phyloP scores from a whole-genome alignment of 768 basidiomycete genomes.

The Gymnopilus dilepis region DNA sequence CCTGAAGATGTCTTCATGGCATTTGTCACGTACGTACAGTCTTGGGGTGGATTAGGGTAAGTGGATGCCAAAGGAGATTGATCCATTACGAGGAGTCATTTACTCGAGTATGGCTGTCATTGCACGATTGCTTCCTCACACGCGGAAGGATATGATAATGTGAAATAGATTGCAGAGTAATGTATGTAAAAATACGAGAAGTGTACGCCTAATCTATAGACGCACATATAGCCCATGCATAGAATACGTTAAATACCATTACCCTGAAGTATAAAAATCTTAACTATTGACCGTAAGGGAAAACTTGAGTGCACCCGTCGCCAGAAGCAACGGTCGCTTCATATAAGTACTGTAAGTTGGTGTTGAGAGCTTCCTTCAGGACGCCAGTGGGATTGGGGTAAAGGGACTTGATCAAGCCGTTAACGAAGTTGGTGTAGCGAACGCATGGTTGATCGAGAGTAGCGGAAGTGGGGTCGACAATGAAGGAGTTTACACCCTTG shows the following conservation, averaged over 20 bases:
- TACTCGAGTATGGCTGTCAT: too few relatives aligned
- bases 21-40: background rate
- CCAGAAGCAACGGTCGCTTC: background rate
- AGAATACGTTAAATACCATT: too few relatives aligned
- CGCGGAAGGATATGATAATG: too few relatives aligned
- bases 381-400: constrained; percentile 24
- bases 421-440: constrained; percentile 24
- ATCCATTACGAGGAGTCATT: too few relatives aligned
- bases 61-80: too few relatives aligned
- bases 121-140: too few relatives aligned
- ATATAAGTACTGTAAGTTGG: constrained; percentile 18
- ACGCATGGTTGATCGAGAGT: constrained; percentile 14
- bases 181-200: too few relatives aligned
- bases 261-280: too few relatives aligned
- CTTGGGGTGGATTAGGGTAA: background rate
- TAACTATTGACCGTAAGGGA: constrained; percentile 15
- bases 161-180: too few relatives aligned
- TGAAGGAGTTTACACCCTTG: constrained; percentile 19
- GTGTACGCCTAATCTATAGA: too few relatives aligned
- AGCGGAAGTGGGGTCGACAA: constrained; percentile 19
- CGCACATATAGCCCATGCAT: too few relatives aligned
- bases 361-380: constrained; percentile 19
- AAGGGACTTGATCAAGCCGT: constrained; percentile 16
- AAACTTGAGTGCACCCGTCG: constrained; percentile 16
- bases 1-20: constrained; percentile 5